Evolutionary conservation across 768 basidiomycete genomes (phyloP).

Genomic region (Boletus coccyginus): DNA sequence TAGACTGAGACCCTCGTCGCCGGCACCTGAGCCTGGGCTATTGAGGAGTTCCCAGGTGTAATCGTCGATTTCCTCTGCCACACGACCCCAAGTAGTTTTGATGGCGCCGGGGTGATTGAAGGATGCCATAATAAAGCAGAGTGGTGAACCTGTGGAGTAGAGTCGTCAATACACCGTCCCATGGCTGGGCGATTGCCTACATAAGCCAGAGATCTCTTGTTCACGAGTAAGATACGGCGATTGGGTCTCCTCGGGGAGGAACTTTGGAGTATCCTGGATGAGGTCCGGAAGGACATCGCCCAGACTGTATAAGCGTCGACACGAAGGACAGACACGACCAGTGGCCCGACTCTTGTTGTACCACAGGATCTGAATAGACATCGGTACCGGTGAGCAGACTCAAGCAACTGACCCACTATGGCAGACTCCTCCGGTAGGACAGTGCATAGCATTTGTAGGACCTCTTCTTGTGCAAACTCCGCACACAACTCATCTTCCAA

Average conservation of each 20-base stretch:
- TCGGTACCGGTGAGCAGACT: background rate
- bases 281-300: constrained; percentile 63
- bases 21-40: constrained; percentile 31
- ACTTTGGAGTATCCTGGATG: constrained; percentile 24
- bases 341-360: constrained; percentile 78
- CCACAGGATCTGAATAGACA: constrained; percentile 60
- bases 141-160: constrained; percentile 55
- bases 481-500: constrained; percentile 66
- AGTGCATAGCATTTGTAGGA: constrained; percentile 67
- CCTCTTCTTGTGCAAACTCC: constrained; percentile 74
- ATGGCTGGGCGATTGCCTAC: constrained; percentile 40
- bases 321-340: constrained; percentile 75
- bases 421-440: constrained; percentile 72
- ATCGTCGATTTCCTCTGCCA: constrained; percentile 67
- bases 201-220: constrained; percentile 74
- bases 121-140: constrained; percentile 74
- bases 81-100: constrained; percentile 65
- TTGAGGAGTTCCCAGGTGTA: constrained; percentile 62
- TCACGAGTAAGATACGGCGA: constrained; percentile 50
- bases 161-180: constrained; percentile 1
- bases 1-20: constrained; percentile 51
- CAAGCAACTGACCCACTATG: constrained; percentile 43
- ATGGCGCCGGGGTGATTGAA: constrained; percentile 63
- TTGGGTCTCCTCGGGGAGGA: constrained; percentile 14
- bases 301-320: constrained; percentile 66